Evolutionary conservation across 140 eudicot genomes (phyloP).

Genomic region (Anethum foeniculum): DNA sequence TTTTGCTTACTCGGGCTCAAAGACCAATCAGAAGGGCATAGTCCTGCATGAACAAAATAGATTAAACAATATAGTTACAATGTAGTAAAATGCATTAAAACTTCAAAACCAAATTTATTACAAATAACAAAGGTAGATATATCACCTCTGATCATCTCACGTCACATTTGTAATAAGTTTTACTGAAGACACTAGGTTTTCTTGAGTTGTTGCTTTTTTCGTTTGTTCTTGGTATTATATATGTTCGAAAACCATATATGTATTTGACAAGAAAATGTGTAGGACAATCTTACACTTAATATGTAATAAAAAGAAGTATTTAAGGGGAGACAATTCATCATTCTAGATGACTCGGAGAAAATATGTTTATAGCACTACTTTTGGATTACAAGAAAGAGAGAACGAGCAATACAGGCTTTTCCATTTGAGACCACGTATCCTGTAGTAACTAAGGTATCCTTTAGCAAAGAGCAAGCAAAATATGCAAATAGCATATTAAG

Average conservation of each 20-base stretch:
- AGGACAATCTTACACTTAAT: background rate
- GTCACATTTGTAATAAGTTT: background rate
- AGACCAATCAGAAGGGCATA: conserved; percentile 62
- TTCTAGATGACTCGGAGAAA: background rate
- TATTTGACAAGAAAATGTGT: background rate
- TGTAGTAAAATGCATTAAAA: background rate
- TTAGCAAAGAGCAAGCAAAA: background rate
- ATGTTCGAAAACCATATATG: background rate
- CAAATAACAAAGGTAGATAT: background rate
- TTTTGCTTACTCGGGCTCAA: conserved; percentile 33
- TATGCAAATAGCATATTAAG: background rate
- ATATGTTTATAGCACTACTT: background rate
- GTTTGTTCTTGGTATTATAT: background rate
- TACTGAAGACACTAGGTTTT: background rate
- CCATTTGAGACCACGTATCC: background rate
- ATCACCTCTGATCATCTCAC: background rate
- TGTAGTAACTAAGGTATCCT: background rate
- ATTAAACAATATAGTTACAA: background rate
- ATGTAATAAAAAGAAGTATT: background rate
- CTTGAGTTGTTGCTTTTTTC: background rate
- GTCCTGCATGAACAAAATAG: conserved; percentile 31
- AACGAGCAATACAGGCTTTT: background rate
- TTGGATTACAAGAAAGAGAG: background rate
- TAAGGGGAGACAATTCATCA: background rate
- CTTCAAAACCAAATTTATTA: background rate